phyloP scores from a whole-genome alignment of 495 filamentous ascomycete genomes.

The Clohesyomyces aquaticus region DNA sequence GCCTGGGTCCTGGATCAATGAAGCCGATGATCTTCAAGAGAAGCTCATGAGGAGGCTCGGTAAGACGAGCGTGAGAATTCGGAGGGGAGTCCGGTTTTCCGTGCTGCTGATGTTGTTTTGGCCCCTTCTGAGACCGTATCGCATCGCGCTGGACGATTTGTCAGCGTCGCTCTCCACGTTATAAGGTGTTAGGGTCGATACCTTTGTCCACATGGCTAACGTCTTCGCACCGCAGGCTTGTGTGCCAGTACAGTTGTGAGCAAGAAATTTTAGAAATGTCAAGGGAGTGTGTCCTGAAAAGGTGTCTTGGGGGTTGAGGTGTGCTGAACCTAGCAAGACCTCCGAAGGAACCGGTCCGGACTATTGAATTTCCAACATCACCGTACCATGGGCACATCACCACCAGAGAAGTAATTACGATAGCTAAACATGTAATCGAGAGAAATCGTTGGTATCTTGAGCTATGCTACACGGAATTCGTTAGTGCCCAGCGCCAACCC shows the following conservation, averaged over 20 bases:
- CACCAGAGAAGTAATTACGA: background rate
- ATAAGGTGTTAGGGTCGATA: too few relatives aligned
- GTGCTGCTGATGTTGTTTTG: background rate
- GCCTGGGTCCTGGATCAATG: background rate
- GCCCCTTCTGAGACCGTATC: background rate
- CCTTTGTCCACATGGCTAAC: too few relatives aligned
- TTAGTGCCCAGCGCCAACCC: background rate
- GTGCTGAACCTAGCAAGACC: background rate
- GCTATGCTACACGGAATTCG: background rate
- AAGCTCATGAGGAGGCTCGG: background rate
- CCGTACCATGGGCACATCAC: background rate
- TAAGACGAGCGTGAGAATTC: background rate
- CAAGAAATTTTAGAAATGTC: too few relatives aligned
- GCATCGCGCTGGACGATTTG: too few relatives aligned
- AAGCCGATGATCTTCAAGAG: background rate
- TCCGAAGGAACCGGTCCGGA: background rate
- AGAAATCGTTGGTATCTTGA: conserved; percentile 1
- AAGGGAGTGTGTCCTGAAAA: too few relatives aligned
- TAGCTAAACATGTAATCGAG: background rate
- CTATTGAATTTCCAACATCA: background rate
- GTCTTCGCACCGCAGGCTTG: too few relatives aligned
- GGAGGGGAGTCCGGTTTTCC: background rate
- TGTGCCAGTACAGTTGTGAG: too few relatives aligned
- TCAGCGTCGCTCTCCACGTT: too few relatives aligned
- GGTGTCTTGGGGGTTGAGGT: too few relatives aligned